Evolutionary conservation across 345 rosid species (phyloP).

Genomic region (Fremontodendron californicum): DNA sequence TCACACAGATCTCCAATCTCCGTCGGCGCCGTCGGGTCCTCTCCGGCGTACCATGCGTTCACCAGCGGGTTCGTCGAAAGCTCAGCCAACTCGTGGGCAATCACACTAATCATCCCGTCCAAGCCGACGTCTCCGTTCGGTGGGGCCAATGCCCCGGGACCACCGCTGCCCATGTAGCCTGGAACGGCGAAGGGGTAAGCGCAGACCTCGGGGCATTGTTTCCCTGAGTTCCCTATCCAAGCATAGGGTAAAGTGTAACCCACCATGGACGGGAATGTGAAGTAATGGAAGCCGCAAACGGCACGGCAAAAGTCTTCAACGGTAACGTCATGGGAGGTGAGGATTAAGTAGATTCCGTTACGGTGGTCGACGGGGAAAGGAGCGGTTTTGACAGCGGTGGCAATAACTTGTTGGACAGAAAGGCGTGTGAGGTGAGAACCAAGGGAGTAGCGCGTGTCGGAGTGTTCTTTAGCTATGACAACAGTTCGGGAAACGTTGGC

Average conservation of each 20-base stretch:
- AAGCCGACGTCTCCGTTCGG: constrained; percentile 82
- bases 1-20: constrained; percentile 87
- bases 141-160: constrained; percentile 53
- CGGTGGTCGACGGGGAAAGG: constrained; percentile 79
- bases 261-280: constrained; percentile 93
- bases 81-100: constrained; percentile 92
- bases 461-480: constrained; percentile 65
- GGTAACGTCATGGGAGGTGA: constrained; percentile 68
- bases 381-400: constrained; percentile 57
- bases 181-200: constrained; percentile 94
- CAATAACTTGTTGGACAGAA: constrained; percentile 74
- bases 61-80: constrained; percentile 77
- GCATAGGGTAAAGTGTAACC: constrained; percentile 98
- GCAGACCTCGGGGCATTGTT: constrained; percentile 92
- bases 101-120: constrained; percentile 97
- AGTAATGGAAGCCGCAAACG: constrained; percentile 94
- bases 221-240: constrained; percentile 85
- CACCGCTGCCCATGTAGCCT: constrained; percentile 73
- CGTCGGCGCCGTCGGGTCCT: constrained; percentile 92
- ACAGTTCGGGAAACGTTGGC: constrained; percentile 73
- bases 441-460: constrained; percentile 54
- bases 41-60: constrained; percentile 99
- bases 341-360: constrained; percentile 77
- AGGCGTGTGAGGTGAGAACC: constrained; percentile 70
- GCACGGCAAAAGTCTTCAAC: constrained; percentile 93